phyloP scores from a whole-genome alignment of 139 green algal species.

The Pleodorina starrii region DNA sequence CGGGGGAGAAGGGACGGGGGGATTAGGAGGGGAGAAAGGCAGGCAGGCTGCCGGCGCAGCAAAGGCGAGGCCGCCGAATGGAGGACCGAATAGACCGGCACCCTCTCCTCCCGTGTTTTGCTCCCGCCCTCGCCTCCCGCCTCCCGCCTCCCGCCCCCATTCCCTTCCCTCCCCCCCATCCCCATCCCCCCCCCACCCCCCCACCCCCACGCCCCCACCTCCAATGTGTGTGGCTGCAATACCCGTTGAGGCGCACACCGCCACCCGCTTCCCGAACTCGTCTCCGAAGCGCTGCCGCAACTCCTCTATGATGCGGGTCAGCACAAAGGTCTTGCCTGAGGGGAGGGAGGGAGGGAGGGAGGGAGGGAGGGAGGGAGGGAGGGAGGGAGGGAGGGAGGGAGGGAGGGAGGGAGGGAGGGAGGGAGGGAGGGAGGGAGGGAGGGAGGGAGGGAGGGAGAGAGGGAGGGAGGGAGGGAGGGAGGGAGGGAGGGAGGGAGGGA shows the following conservation, averaged over 20 bases:
- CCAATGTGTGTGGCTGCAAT: conserved; percentile 83
- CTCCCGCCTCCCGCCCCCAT: background rate
- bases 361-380: background rate
- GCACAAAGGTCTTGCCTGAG: conserved; percentile 77
- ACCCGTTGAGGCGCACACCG: conserved; percentile 71
- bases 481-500: too few species aligned
- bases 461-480: too few species aligned
- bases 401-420: too few species aligned
- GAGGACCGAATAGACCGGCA: too few species aligned
- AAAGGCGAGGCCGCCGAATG: too few species aligned
- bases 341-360: background rate
- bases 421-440: too few species aligned
- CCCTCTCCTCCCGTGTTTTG: too few species aligned
- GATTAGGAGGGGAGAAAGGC: too few species aligned
- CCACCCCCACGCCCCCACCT: conserved; percentile 23
- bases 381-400: too few species aligned
- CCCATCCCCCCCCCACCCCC: background rate
- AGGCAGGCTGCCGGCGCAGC: too few species aligned
- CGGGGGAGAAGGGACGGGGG: too few species aligned
- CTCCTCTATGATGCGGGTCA: conserved; percentile 65
- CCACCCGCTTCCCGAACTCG: conserved; percentile 64
- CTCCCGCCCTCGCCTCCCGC: background rate
- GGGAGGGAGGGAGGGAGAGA: too few species aligned
- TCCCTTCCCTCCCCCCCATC: background rate
- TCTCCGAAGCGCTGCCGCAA: conserved; percentile 56